phyloP scores from a whole-genome alignment of 2,329 filamentous ascomycete species.

The Colletotrichum spaethianum region DNA sequence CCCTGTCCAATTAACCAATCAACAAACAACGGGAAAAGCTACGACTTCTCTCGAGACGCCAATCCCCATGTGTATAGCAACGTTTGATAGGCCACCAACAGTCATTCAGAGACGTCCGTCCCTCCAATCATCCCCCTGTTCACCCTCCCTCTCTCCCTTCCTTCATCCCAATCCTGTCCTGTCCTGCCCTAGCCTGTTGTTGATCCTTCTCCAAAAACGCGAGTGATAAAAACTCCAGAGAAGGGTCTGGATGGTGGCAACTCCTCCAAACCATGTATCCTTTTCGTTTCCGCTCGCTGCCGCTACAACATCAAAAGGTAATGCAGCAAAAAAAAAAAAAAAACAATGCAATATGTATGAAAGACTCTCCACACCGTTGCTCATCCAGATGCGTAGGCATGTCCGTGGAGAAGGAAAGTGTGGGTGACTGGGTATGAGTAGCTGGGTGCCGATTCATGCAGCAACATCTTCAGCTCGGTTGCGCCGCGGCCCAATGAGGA shows the following conservation, averaged over 20 bases:
- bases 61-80: background rate
- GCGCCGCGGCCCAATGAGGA: constrained; percentile 16
- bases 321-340: constrained; percentile 18
- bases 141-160: background rate
- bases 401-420: background rate
- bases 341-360: constrained; percentile 20
- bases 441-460: constrained; percentile 8
- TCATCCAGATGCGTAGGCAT: constrained; percentile 12
- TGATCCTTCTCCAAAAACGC: constrained; percentile 2
- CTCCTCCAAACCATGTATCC: background rate
- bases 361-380: background rate
- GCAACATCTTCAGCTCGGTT: constrained; percentile 33
- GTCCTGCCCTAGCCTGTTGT: constrained; percentile 2
- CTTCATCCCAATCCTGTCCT: background rate
- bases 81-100: constrained; percentile 16
- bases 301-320: constrained; percentile 25
- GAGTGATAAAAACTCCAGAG: constrained; percentile 8
- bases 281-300: constrained; percentile 27
- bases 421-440: background rate
- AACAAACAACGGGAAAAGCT: background rate
- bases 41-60: background rate
- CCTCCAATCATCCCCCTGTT: background rate
- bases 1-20: constrained; percentile 4
- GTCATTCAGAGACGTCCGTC: background rate
- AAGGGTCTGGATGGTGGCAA: background rate